phyloP scores from a whole-genome alignment of 441 rosid genomes.

The Metrosideros polymorpha region DNA sequence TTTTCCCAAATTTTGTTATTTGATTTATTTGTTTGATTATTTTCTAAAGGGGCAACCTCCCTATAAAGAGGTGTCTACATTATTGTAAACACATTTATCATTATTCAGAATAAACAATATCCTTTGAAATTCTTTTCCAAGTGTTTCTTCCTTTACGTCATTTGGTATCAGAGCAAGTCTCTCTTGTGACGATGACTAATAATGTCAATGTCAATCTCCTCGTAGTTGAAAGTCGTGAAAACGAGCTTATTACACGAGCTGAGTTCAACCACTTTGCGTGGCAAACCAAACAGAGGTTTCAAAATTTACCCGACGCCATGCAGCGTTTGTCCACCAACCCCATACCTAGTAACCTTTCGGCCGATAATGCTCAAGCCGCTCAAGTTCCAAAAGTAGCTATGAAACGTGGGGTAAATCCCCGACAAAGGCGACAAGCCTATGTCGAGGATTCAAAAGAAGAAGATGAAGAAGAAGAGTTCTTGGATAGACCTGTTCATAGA shows the following conservation, averaged over 20 bases:
- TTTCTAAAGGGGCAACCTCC: not conserved
- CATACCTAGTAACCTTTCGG: not conserved
- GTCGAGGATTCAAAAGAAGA: not conserved
- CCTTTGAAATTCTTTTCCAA: not conserved
- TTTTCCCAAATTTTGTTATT: not conserved
- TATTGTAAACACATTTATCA: too few relatives aligned
- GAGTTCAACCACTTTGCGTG: not conserved
- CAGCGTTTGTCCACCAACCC: not conserved
- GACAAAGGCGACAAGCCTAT: too few relatives aligned
- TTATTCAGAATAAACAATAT: too few relatives aligned
- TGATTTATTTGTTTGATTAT: not conserved
- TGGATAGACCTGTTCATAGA: not conserved
- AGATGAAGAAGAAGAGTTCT: not conserved
- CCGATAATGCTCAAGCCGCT: fast-evolving
- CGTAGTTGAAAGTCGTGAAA: not conserved
- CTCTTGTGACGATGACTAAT: not conserved
- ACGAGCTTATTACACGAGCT: not conserved
- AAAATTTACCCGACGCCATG: not conserved
- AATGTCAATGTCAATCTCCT: not conserved
- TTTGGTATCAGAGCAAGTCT: too few relatives aligned
- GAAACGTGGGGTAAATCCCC: not conserved
- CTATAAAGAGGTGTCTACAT: not conserved
- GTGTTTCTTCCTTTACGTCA: too few relatives aligned
- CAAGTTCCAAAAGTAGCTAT: fast-evolving
- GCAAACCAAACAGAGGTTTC: not conserved